These are phyloP conservation scores for Globisporangium perplexum DNA, from an alignment of 352 stramenopile species.

Conservation along the genomic window DNA sequence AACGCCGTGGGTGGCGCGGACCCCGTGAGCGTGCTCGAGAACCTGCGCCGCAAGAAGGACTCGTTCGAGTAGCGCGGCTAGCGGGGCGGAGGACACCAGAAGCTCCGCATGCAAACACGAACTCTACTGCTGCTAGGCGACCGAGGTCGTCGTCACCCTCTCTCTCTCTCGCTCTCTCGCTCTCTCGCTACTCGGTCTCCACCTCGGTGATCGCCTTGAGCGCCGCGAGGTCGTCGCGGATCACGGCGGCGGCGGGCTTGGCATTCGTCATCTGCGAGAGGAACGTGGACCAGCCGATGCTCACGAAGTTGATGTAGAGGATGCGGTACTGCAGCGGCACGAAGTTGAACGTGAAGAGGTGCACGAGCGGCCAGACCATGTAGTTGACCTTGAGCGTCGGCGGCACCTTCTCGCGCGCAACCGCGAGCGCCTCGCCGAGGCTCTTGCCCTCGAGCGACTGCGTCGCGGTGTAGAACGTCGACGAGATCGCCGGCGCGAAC, in stretches of 20 bases:
- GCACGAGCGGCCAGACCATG: constrained; percentile 41
- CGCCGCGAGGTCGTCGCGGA: constrained; percentile 1
- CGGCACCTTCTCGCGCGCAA: constrained; percentile 28
- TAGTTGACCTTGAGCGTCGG: constrained; percentile 37
- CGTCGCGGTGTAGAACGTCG: constrained; percentile 35
- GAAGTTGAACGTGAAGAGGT: constrained; percentile 42
- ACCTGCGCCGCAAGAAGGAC: constrained; percentile 74
- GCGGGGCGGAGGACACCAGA: neutral
- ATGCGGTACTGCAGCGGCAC: constrained; percentile 45
- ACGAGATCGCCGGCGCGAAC: constrained; percentile 31
- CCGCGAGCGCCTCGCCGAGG: constrained; percentile 25
- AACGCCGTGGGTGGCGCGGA: constrained; percentile 74
- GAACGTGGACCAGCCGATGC: constrained; percentile 42
- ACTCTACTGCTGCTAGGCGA: neutral
- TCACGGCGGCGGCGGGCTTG: constrained; percentile 4
- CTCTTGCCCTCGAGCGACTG: constrained; percentile 32
- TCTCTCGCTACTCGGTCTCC: neutral
- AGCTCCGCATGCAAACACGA: neutral
- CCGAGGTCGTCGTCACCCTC: neutral
- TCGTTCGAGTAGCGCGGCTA: constrained; percentile 47
- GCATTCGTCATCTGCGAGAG: constrained; percentile 38
- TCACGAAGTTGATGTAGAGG: constrained; percentile 50
- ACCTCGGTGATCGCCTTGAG: constrained; percentile 1
- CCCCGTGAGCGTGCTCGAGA: constrained; percentile 74
- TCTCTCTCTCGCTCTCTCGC: neutral